Evolutionary conservation across 345 rosid genomes (phyloP).

Genomic region (Rhizophora apiculata): DNA sequence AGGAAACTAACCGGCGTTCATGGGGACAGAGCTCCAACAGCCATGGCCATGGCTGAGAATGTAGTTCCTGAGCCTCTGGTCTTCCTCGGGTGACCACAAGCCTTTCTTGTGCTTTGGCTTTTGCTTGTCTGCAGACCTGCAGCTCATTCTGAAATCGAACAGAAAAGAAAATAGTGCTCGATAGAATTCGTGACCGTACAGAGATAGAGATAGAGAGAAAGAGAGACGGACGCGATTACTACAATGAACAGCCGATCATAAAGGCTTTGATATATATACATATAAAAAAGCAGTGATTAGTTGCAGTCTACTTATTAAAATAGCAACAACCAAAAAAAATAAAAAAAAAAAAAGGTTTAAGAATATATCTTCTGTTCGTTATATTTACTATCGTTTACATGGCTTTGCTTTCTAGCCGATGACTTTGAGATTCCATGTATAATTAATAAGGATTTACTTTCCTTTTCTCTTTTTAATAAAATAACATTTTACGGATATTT

Average conservation of each 20-base stretch:
- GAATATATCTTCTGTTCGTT: too few species aligned
- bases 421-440: too few species aligned
- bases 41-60: constrained; percentile 68
- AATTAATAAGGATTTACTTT: too few species aligned
- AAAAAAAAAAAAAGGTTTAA: background rate
- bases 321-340: background rate
- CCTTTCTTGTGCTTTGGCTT: constrained; percentile 73
- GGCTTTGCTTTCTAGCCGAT: too few species aligned
- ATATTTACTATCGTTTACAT: too few species aligned
- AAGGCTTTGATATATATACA: constrained; percentile 8
- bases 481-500: too few species aligned
- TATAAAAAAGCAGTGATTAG: constrained; percentile 11
- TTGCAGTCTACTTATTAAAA: constrained; percentile 15
- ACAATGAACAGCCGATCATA: constrained; percentile 34
- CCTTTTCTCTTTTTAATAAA: too few species aligned
- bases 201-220: constrained; percentile 1
- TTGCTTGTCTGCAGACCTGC: constrained; percentile 44
- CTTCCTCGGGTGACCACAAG: constrained; percentile 98
- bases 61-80: constrained; percentile 58
- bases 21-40: constrained; percentile 86
- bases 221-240: background rate
- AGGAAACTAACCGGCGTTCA: constrained; percentile 61
- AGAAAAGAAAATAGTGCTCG: background rate
- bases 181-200: background rate
- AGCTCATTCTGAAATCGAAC: constrained; percentile 30